Percentiles rank a stretch among this genome's conserved stretches.
Conservation (phyloP, 495 filamentous ascomycete genomes). For the Corynascus novoguineensis region DNA sequence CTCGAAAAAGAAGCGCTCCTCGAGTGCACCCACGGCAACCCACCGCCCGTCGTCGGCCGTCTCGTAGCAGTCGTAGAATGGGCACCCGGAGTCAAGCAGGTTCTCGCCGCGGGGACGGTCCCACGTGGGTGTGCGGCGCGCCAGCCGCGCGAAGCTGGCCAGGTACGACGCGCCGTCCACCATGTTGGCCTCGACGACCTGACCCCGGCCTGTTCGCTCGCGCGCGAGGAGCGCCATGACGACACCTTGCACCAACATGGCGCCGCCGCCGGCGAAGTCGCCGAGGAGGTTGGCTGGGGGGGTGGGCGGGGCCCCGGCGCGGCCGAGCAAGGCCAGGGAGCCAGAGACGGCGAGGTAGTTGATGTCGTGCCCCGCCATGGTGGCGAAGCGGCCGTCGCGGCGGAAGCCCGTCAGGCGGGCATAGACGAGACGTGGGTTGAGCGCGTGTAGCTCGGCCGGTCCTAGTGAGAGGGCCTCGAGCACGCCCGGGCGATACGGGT, state of each 20-base stretch:
- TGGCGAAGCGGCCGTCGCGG: conserved; percentile 72
- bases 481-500: conserved; percentile 87
- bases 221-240: conserved; percentile 55
- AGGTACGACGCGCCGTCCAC: conserved; percentile 81
- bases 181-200: conserved; percentile 95
- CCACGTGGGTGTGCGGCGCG: conserved; percentile 55
- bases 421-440: conserved; percentile 75
- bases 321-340: conserved; percentile 68
- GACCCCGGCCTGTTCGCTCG: conserved; percentile 60
- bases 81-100: conserved; percentile 74
- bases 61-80: conserved; percentile 84
- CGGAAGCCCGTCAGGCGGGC: conserved; percentile 86
- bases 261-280: conserved; percentile 91
- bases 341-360: conserved; percentile 92
- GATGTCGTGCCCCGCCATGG: conserved; percentile 97
- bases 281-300: conserved; percentile 78
- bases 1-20: conserved; percentile 73
- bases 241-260: conserved; percentile 65
- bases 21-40: conserved; percentile 86
- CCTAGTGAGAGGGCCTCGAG: conserved; percentile 76
- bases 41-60: conserved; percentile 77
- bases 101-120: conserved; percentile 63
- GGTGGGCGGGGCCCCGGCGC: conserved; percentile 60
- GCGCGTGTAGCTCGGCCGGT: conserved; percentile 55
- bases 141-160: conserved; percentile 66